Conservation (phyloP, 208 protist species). For the Giardia duodenalis region DNA sequence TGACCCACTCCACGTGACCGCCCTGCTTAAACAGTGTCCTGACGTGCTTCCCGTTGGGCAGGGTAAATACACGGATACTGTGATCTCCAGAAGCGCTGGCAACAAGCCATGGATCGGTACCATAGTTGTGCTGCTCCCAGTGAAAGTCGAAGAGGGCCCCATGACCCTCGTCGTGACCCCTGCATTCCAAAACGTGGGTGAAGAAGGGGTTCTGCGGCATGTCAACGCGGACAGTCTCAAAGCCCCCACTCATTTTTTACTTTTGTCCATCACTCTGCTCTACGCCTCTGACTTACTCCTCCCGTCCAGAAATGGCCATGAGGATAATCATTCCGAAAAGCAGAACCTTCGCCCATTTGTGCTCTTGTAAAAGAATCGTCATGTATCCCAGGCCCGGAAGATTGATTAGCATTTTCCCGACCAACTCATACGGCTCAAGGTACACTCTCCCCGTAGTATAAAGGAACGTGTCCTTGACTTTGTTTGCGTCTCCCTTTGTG, state of each 20-base stretch:
- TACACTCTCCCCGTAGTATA: not conserved
- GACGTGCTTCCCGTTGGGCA: not conserved
- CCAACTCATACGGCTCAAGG: not conserved
- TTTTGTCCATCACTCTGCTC: too few species aligned
- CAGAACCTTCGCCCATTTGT: not conserved
- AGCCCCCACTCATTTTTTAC: not conserved
- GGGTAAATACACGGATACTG: not conserved
- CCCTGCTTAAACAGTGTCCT: not conserved
- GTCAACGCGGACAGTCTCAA: not conserved
- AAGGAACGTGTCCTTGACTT: not conserved
- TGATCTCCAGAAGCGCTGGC: not conserved
- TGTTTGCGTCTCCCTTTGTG: constrained; percentile 26
- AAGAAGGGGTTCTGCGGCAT: not conserved
- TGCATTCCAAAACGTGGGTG: not conserved
- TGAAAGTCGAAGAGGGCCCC: not conserved
- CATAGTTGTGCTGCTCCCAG: not conserved
- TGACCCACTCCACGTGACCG: not conserved
- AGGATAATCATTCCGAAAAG: not conserved
- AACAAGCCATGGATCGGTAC: not conserved
- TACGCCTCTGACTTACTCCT: too few species aligned
- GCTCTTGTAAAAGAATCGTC: not conserved
- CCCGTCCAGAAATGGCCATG: not conserved
- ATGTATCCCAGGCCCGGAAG: not conserved
- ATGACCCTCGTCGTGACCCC: not conserved
- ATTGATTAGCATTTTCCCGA: not conserved